phyloP scores from a whole-genome alignment of 2,329 filamentous ascomycete genomes.

The Elsinoe batatas region DNA sequence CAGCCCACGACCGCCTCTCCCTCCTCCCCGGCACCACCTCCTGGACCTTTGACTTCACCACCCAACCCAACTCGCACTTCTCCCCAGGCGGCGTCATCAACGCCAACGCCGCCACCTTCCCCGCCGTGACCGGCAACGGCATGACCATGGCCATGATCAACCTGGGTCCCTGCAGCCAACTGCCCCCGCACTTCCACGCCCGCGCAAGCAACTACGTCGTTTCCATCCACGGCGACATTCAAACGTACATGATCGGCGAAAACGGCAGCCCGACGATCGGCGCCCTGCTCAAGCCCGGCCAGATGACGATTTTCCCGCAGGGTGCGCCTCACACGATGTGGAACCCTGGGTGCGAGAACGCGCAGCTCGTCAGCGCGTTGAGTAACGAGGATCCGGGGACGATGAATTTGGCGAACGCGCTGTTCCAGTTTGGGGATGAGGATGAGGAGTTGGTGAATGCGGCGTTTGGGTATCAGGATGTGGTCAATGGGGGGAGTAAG shows the following conservation, averaged over 20 bases:
- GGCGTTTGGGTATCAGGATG: slow-evolving; percentile 31
- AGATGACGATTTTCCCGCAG: slow-evolving; percentile 43
- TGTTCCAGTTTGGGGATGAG: slow-evolving; percentile 30
- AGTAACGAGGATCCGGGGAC: slow-evolving; percentile 43
- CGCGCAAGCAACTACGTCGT: slow-evolving; percentile 43
- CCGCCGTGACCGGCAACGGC: slow-evolving; percentile 37
- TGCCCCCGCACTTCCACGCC: slow-evolving; percentile 43
- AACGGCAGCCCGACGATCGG: slow-evolving; percentile 39
- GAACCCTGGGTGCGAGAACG: slow-evolving; percentile 42
- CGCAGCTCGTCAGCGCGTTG: slow-evolving; percentile 41
- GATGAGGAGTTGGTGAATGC: slow-evolving; percentile 35
- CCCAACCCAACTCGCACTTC: slow-evolving; percentile 34
- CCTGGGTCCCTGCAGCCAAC: slow-evolving; percentile 43
- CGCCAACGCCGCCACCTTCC: slow-evolving; percentile 44
- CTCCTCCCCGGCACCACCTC: slow-evolving; percentile 33
- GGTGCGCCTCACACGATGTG: slow-evolving; percentile 43
- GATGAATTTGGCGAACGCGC: slow-evolving; percentile 36
- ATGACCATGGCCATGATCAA: slow-evolving; percentile 35
- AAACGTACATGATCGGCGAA: slow-evolving; percentile 44
- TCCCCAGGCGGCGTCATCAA: slow-evolving; percentile 41
- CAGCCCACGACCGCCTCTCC: slow-evolving; percentile 36
- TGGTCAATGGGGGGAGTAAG: slow-evolving; percentile 26
- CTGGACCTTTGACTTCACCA: slow-evolving; percentile 43
- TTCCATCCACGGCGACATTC: slow-evolving; percentile 38
- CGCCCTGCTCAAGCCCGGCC: slow-evolving; percentile 33